These are phyloP conservation scores for Crataegus laevigata DNA, from an alignment of 306 rosid species.

Conservation along the genomic window DNA sequence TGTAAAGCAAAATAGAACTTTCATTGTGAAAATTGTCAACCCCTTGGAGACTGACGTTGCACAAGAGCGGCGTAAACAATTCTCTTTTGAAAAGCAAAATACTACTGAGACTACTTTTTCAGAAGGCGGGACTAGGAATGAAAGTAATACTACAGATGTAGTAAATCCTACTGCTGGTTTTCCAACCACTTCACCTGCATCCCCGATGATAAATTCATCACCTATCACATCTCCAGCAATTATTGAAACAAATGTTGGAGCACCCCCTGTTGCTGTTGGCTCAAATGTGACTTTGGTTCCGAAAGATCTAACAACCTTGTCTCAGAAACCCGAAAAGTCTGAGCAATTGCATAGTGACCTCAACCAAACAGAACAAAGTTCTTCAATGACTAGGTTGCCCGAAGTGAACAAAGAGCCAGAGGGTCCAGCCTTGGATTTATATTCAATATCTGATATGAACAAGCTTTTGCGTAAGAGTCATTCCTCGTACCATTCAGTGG, in stretches of 20 bases:
- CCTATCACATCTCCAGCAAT: constrained; percentile 13
- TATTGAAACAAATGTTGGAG: constrained; percentile 13
- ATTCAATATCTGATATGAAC: constrained; percentile 62
- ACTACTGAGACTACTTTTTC: constrained; percentile 17
- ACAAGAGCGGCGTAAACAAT: constrained; percentile 13
- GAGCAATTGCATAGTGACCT: constrained; percentile 23
- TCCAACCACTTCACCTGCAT: constrained; percentile 26
- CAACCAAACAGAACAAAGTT: constrained; percentile 6
- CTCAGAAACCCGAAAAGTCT: constrained; percentile 23
- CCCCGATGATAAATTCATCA: constrained; percentile 19
- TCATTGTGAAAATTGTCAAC: constrained; percentile 5
- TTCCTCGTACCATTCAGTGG: constrained; percentile 45
- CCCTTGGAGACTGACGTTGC: constrained; percentile 20
- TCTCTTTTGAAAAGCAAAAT: constrained; percentile 16
- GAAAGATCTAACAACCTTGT: constrained; percentile 12
- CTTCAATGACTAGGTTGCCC: constrained; percentile 24
- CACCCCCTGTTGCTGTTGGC: constrained; percentile 12
- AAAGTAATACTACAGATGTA: constrained; percentile 11
- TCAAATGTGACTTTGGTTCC: constrained; percentile 19
- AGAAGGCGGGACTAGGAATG: constrained; percentile 13
- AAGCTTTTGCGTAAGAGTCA: constrained; percentile 40
- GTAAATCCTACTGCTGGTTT: constrained; percentile 20
- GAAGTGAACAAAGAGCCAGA: constrained; percentile 25
- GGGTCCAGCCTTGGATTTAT: constrained; percentile 25
- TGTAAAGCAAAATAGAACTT: constrained; percentile 23